Conservation (phyloP, 1,139 yeast genomes). For the Lodderomyces margitis region DNA sequence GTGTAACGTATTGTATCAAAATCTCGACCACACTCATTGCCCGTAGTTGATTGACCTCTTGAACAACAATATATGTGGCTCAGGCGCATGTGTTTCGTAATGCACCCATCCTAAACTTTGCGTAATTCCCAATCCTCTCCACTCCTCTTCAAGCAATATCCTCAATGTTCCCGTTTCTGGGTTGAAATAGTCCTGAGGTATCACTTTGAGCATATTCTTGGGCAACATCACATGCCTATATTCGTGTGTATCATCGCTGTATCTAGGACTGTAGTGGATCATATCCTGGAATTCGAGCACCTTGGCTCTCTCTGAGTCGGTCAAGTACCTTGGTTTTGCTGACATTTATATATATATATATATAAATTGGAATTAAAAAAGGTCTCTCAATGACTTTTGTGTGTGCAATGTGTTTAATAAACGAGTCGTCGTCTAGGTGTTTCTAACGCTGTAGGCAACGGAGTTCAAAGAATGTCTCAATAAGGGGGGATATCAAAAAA, state of each 20-base stretch:
- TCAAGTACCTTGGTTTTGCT: slow-evolving; percentile 61
- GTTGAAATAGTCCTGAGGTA: slow-evolving; percentile 95
- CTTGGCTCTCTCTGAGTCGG: slow-evolving; percentile 81
- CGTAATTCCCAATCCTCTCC: slow-evolving; percentile 98
- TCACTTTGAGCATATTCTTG: slow-evolving; percentile 88
- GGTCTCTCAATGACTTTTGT: too few relatives aligned
- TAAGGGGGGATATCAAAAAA: too few relatives aligned
- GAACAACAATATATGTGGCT: slow-evolving; percentile 92
- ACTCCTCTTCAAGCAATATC: slow-evolving; percentile 89
- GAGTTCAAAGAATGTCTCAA: too few relatives aligned
- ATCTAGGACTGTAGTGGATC: slow-evolving; percentile 91
- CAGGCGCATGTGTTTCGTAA: slow-evolving; percentile 97
- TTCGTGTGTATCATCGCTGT: slow-evolving; percentile 87
- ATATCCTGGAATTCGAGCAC: slow-evolving; percentile 89
- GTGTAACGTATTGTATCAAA: neutral
- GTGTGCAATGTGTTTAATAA: neutral
- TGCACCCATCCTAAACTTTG: slow-evolving; percentile 98
- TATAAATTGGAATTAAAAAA: too few relatives aligned
- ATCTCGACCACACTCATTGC: slow-evolving; percentile 9
- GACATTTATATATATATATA: slow-evolving; percentile 23
- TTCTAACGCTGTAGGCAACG: too few relatives aligned
- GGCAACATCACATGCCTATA: slow-evolving; percentile 94
- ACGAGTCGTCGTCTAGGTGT: neutral
- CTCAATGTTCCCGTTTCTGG: slow-evolving; percentile 93
- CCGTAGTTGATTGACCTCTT: slow-evolving; percentile 57